Percentiles rank a stretch among this genome's conserved stretches.
These are phyloP conservation scores for Lepidium africanum DNA, from an alignment of 345 rosid species.

Conservation along the genomic window DNA sequence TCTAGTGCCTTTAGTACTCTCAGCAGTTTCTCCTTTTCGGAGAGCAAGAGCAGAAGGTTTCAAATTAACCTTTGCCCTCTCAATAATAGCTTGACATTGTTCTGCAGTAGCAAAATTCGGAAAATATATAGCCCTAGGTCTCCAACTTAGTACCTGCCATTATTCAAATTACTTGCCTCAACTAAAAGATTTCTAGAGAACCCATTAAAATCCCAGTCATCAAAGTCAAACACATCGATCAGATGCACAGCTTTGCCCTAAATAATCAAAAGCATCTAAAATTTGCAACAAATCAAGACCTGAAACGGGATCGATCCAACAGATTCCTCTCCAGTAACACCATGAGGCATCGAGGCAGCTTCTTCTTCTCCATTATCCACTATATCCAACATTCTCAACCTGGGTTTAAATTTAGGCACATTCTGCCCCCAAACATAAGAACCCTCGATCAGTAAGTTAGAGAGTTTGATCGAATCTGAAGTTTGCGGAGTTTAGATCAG, in stretches of 20 bases:
- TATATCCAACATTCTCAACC: constrained; percentile 47
- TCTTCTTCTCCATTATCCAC: constrained; percentile 24
- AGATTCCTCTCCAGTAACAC: constrained; percentile 56
- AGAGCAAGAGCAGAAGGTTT: constrained; percentile 63
- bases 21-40: constrained; percentile 62
- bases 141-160: constrained; percentile 66
- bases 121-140: constrained; percentile 64
- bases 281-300: constrained; percentile 26
- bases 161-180: not conserved
- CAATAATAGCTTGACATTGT: constrained; percentile 49
- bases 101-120: constrained; percentile 57
- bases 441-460: not conserved
- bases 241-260: not conserved
- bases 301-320: constrained; percentile 65
- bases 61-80: constrained; percentile 42
- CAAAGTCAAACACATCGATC: not conserved
- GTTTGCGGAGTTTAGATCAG: not conserved
- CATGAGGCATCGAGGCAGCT: constrained; percentile 40
- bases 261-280: not conserved
- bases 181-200: not conserved
- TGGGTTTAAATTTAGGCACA: constrained; percentile 45
- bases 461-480: not conserved
- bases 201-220: not conserved
- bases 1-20: constrained; percentile 62
- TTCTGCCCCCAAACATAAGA: constrained; percentile 32